Conservation (phyloP, 768 basidiomycete genomes). For the Pleurotus giganteus region DNA sequence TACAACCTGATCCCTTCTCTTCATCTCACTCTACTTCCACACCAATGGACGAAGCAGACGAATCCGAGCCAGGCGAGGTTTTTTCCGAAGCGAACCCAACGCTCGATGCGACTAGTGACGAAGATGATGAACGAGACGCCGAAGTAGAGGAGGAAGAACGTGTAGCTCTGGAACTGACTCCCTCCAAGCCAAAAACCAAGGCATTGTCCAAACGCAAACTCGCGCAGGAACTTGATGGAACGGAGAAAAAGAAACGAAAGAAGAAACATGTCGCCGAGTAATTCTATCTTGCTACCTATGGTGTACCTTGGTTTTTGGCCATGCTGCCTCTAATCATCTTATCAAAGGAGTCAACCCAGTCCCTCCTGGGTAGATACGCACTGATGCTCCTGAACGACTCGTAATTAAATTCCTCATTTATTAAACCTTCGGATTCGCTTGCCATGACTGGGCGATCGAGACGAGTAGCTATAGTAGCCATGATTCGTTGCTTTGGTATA, state of each 20-base stretch:
- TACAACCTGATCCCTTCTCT: constrained; percentile 76
- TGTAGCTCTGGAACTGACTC: constrained; percentile 13
- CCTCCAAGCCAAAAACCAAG: not conserved
- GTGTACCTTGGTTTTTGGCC: no score
- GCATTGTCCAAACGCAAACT: constrained; percentile 20
- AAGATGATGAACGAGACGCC: constrained; percentile 22
- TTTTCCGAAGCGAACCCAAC: constrained; percentile 8
- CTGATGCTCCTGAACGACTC: no score
- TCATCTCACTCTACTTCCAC: constrained; percentile 44
- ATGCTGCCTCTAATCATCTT: no score
- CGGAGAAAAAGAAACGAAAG: constrained; percentile 9
- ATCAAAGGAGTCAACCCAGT: no score
- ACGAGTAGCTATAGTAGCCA: no score
- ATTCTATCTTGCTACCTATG: not conserved
- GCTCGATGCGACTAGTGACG: constrained; percentile 14
- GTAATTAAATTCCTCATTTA: no score
- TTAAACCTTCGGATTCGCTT: no score
- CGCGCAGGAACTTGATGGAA: constrained; percentile 15
- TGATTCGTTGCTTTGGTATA: no score
- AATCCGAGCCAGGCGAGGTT: constrained; percentile 9
- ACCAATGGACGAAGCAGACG: constrained; percentile 12
- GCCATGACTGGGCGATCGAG: no score
- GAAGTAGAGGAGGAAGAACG: constrained; percentile 24
- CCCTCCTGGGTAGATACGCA: no score
- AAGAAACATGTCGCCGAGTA: constrained; percentile 10